A percentile compares a stretch with the other conserved stretches of the same genome.
Conservation (phyloP, 2,329 filamentous ascomycete species). For the Fusarium guadeloupense region DNA sequence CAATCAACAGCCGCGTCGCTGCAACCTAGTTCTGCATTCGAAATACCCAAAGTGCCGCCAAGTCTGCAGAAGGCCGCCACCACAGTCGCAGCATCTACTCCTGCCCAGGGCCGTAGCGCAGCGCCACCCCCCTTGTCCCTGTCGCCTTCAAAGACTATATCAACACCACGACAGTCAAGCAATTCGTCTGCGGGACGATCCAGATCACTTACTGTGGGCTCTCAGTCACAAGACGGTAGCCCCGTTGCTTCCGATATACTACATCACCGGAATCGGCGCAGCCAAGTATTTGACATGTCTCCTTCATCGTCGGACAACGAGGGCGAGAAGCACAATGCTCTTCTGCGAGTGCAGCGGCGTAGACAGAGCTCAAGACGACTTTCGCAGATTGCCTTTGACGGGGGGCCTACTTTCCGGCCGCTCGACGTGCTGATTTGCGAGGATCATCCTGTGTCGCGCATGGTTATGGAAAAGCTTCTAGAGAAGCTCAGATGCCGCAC, state of each 20-base stretch:
- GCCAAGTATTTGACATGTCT: constrained; percentile 95
- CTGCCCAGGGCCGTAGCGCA: constrained; percentile 64
- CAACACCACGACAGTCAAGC: constrained; percentile 69
- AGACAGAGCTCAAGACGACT: constrained; percentile 95
- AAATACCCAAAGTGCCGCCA: constrained; percentile 71
- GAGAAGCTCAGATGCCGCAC: constrained; percentile 96
- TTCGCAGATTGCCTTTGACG: constrained; percentile 87
- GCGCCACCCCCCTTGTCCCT: constrained; percentile 61
- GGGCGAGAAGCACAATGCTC: constrained; percentile 87
- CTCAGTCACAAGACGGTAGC: constrained; percentile 93
- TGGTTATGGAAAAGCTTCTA: constrained; percentile 98
- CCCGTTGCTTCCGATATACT: constrained; percentile 74
- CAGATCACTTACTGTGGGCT: constrained; percentile 91
- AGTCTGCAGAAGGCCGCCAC: constrained; percentile 69
- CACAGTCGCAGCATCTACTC: constrained; percentile 63
- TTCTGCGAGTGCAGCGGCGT: constrained; percentile 90
- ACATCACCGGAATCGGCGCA: constrained; percentile 87
- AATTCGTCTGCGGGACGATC: constrained; percentile 74
- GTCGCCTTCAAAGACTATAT: constrained; percentile 71
- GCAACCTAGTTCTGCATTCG: constrained; percentile 76
- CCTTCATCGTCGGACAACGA: constrained; percentile 98
- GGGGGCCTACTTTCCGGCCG: constrained; percentile 86
- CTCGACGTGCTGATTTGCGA: constrained; percentile 96
- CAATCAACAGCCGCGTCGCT: constrained; percentile 69
- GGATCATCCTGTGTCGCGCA: constrained; percentile 93